Evolutionary conservation across 202 grass and related monocot genomes (phyloP).

Genomic region (Hordeum pubiflorum): DNA sequence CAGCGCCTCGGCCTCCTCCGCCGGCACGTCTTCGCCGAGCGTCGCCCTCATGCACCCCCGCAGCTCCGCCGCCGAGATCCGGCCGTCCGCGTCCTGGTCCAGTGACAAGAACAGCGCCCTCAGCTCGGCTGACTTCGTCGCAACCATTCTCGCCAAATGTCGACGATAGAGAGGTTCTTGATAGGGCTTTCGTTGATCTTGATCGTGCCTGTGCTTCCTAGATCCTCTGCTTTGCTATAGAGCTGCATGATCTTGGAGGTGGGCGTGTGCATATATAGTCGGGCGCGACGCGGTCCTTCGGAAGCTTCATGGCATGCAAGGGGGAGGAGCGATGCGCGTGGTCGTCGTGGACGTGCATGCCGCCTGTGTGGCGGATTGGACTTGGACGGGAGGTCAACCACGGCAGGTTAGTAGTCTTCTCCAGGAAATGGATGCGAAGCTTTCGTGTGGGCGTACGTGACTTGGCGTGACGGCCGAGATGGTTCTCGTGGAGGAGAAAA

Average conservation of each 20-base stretch:
- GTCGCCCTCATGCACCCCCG: conserved; percentile 28
- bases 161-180: not conserved
- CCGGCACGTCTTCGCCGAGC: conserved; percentile 30
- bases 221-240: not conserved
- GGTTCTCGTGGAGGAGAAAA: not conserved
- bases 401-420: not conserved
- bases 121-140: not conserved
- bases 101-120: conserved; percentile 14
- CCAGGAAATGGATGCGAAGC: not conserved
- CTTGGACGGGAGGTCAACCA: not conserved
- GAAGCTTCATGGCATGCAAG: too few relatives aligned
- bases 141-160: not conserved
- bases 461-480: not conserved
- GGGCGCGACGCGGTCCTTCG: too few relatives aligned
- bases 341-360: not conserved
- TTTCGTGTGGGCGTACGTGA: too few relatives aligned
- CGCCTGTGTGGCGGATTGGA: not conserved
- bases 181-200: not conserved
- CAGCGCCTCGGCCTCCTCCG: conserved; percentile 40
- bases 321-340: not conserved
- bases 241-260: too few relatives aligned
- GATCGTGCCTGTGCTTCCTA: not conserved
- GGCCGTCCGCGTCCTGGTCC: conserved; percentile 23
- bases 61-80: conserved; percentile 28
- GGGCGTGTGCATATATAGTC: too few relatives aligned